Base-by-base conservation (phyloP, 345 rosid species). In the Euclidium syriacum region DNA sequence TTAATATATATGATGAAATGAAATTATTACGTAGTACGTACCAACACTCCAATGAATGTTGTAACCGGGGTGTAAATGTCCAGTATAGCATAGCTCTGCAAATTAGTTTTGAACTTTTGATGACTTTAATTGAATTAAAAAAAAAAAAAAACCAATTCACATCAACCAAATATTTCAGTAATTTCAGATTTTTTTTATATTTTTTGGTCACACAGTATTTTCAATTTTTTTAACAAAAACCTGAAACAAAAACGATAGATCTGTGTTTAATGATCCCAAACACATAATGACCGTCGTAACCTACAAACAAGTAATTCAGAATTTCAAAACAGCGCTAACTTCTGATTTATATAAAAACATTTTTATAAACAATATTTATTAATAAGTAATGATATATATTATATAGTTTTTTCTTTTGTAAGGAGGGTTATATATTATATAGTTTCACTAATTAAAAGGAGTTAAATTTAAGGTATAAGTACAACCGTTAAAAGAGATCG, bases 211-310 rank as follows among this genome's bases (percentile, higher is more conserved):
- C n/a, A n/a, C n/a, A n/a, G n/a, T n/a, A n/a, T n/a, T n/a, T n/a
- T n/a, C n/a, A 32, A 2, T 9, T 58, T 1, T 5, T 34, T 34
- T 24, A 20, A 4, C 5, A 12, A 30, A 55, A 59, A 87, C 97
- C 88, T 82, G 83, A 47, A 77, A 66, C 34, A 81, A 54, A 63
- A 83, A 90, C 26, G 95, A 81, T 9, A 82, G 30, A 20, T 80
- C 87, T 0, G 73, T 65, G 18, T 88, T 78, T 33, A 85, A 47
- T 74, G 94, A 83, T 61, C 96, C 94, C 67, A 84, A 34, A 59
- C 98, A 84, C 68, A 90, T 86, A 55, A 91, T 85, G 14, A 80
- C 81, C 2, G 96, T 88, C 46, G 94, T 85, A 15, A 85, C 72
- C 97, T 87, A 77, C 6, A 73, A 73, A 58, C 22, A 25, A 25